Evolutionary conservation across 768 basidiomycete genomes (phyloP).

Genomic region (Galerina sulciceps): DNA sequence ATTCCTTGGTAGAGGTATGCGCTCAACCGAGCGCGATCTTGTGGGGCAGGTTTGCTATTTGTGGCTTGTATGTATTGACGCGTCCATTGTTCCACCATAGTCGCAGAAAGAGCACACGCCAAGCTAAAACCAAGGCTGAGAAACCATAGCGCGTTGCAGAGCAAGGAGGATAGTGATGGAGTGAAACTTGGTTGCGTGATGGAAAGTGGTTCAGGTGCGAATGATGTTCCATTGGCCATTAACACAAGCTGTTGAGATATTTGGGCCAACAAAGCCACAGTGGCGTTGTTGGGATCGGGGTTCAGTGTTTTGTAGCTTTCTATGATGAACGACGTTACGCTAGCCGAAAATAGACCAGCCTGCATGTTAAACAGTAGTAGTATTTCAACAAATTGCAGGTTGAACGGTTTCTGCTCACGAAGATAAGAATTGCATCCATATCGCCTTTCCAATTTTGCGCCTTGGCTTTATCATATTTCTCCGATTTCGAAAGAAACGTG

Average conservation of each 20-base stretch:
- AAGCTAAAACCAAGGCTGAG: slow-evolving; percentile 48
- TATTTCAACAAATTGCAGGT: neutral
- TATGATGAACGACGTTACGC: slow-evolving; percentile 43
- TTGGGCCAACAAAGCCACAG: slow-evolving; percentile 32
- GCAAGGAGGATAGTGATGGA: slow-evolving; percentile 31
- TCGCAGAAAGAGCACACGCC: slow-evolving; percentile 44
- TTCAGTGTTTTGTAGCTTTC: slow-evolving; percentile 38
- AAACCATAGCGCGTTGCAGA: slow-evolving; percentile 51
- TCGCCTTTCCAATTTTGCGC: slow-evolving; percentile 43
- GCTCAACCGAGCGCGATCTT: slow-evolving; percentile 44
- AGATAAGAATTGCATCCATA: slow-evolving; percentile 45
- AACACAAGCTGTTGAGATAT: slow-evolving; percentile 33
- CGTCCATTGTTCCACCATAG: slow-evolving; percentile 54
- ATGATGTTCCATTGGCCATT: slow-evolving; percentile 19
- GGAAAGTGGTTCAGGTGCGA: neutral
- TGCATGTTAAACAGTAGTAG: slow-evolving; percentile 7
- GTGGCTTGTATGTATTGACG: slow-evolving; percentile 42
- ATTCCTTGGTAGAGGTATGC: slow-evolving; percentile 45
- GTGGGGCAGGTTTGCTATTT: slow-evolving; percentile 33
- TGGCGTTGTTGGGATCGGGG: slow-evolving; percentile 30
- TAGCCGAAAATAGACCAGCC: slow-evolving; percentile 46
- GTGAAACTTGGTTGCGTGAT: slow-evolving; percentile 15
- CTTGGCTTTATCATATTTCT: slow-evolving; percentile 33
- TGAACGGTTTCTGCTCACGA: slow-evolving; percentile 27
- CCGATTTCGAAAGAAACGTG: slow-evolving; percentile 37